Percentiles rank a stretch among this genome's conserved stretches.
Evolutionary conservation across 2,329 filamentous ascomycete species (phyloP).

Genomic region (Aureobasidium sp.): DNA sequence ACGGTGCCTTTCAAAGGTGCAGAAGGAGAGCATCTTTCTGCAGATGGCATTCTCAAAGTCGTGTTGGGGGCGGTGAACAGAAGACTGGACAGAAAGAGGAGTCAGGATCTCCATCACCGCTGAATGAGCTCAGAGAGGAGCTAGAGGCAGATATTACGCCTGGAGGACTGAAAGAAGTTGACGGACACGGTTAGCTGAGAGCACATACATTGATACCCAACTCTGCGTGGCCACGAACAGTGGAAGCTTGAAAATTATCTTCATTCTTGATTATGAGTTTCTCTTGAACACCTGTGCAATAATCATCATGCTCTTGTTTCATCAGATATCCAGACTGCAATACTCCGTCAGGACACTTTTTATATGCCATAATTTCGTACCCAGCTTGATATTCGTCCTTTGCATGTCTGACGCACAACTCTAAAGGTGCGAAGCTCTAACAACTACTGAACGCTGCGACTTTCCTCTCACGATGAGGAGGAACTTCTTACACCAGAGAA

Average conservation of each 20-base stretch:
- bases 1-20: conserved; percentile 78
- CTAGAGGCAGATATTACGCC: background rate
- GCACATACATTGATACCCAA: background rate
- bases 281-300: too few relatives aligned
- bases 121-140: background rate
- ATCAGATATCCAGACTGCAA: too few relatives aligned
- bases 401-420: too few relatives aligned
- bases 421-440: too few relatives aligned
- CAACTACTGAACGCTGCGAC: too few relatives aligned
- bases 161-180: background rate
- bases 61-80: conserved; percentile 82
- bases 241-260: too few relatives aligned
- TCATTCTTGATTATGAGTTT: too few relatives aligned
- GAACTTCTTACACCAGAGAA: background rate
- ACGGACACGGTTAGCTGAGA: background rate
- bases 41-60: conserved; percentile 80
- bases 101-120: conserved; percentile 32
- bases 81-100: conserved; percentile 62
- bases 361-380: too few relatives aligned
- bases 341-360: too few relatives aligned
- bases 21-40: conserved; percentile 63
- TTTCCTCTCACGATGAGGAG: too few relatives aligned
- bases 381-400: too few relatives aligned
- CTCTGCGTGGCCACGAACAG: background rate
- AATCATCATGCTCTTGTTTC: too few relatives aligned